These are phyloP conservation scores for Botryotinia globosa DNA, from an alignment of 2,329 filamentous ascomycete species.

Conservation along the genomic window DNA sequence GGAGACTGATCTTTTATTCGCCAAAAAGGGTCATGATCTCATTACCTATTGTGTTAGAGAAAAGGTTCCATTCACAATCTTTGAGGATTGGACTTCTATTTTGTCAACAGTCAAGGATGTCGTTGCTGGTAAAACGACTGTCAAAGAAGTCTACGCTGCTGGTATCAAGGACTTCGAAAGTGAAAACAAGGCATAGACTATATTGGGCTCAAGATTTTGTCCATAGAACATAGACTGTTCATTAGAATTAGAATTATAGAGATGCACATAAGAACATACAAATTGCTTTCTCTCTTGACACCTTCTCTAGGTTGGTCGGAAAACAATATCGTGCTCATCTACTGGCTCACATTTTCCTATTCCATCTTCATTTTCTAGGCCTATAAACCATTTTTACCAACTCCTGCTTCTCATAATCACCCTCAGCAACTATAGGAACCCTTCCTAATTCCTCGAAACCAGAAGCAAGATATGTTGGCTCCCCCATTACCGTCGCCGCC, in stretches of 20 bases:
- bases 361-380: not conserved
- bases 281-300: not conserved
- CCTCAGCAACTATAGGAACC: not conserved
- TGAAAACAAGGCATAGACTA: conserved; percentile 23
- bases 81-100: conserved; percentile 81
- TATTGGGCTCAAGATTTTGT: not conserved
- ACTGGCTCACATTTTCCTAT: not conserved
- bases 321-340: not conserved
- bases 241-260: conserved; percentile 17
- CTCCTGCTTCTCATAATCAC: not conserved
- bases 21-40: conserved; percentile 86
- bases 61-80: conserved; percentile 82
- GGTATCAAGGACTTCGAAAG: conserved; percentile 34
- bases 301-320: not conserved
- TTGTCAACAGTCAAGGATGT: conserved; percentile 74
- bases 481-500: not conserved
- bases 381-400: not conserved
- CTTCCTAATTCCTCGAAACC: not conserved
- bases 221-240: conserved; percentile 20
- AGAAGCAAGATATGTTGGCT: not conserved
- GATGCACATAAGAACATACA: not conserved
- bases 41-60: conserved; percentile 83
- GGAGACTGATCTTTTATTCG: conserved; percentile 91
- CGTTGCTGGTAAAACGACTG: conserved; percentile 65
- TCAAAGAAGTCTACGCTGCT: conserved; percentile 62